Evolutionary conservation across 352 stramenopile species (phyloP).

Genomic region (Phytophthora podocarpi): DNA sequence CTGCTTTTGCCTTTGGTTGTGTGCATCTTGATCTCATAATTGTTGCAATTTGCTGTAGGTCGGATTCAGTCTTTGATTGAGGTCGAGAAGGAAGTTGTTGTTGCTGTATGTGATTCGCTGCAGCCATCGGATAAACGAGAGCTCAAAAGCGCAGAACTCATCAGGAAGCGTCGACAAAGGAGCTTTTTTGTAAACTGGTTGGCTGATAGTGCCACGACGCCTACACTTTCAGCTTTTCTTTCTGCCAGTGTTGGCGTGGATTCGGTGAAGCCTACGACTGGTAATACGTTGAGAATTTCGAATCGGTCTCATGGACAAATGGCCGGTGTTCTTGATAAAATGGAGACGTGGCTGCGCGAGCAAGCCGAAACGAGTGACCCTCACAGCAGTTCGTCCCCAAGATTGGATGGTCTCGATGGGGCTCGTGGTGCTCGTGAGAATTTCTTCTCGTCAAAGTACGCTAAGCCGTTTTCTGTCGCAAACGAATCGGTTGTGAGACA

Average conservation of each 20-base stretch:
- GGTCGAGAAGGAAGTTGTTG: conserved; percentile 46
- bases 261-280: not conserved
- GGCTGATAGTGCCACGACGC: not conserved
- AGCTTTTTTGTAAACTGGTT: conserved; percentile 28
- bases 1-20: not conserved
- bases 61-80: conserved; percentile 39
- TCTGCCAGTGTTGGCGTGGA: conserved; percentile 23
- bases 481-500: conserved; percentile 52
- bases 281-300: not conserved
- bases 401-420: not conserved
- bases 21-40: not conserved
- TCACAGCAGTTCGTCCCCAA: not conserved
- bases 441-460: conserved; percentile 14
- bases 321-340: conserved; percentile 29
- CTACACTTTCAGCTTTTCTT: conserved; percentile 33
- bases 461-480: conserved; percentile 39
- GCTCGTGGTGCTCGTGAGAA: not conserved
- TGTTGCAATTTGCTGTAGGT: conserved; percentile 19
- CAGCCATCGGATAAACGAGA: not conserved
- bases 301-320: conserved; percentile 41
- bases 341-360: conserved; percentile 38
- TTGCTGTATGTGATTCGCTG: conserved; percentile 25
- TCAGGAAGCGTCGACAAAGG: conserved; percentile 17
- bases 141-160: not conserved
- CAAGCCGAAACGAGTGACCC: conserved; percentile 20